Conservation (phyloP, 352 stramenopile genomes). For the Aphanomyces euteiches region DNA sequence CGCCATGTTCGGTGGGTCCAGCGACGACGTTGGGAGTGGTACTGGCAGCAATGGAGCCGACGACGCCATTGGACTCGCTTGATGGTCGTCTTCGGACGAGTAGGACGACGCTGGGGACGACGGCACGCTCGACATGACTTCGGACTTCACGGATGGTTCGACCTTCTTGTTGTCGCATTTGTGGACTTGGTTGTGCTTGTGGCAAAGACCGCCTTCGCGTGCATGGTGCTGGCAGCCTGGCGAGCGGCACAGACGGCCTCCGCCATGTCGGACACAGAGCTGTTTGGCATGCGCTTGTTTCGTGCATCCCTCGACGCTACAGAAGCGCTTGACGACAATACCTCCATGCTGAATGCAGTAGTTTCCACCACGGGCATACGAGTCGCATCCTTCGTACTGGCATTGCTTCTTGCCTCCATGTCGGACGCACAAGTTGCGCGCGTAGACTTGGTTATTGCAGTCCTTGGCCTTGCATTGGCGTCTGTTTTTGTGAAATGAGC, state of each 20-base stretch:
- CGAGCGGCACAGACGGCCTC: slow-evolving; percentile 18
- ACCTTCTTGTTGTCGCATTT: background rate
- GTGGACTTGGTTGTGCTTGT: slow-evolving; percentile 24
- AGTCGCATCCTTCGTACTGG: slow-evolving; percentile 63
- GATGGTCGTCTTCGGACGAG: background rate
- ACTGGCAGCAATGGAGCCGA: too few relatives aligned
- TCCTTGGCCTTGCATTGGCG: slow-evolving; percentile 14
- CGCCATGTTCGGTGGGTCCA: background rate
- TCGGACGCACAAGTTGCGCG: slow-evolving; percentile 66
- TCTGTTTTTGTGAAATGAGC: slow-evolving; percentile 28
- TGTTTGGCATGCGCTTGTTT: slow-evolving; percentile 28
- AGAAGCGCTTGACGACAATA: slow-evolving; percentile 23
- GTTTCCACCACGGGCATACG: slow-evolving; percentile 32
- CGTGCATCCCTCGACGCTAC: slow-evolving; percentile 20
- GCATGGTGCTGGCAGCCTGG: slow-evolving; percentile 27
- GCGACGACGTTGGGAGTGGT: background rate
- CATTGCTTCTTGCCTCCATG: slow-evolving; percentile 86
- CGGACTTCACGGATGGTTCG: background rate
- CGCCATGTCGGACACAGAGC: slow-evolving; percentile 26
- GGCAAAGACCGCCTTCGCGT: slow-evolving; percentile 20
- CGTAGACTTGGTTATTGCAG: slow-evolving; percentile 31
- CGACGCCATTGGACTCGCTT: background rate
- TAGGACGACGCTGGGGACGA: background rate
- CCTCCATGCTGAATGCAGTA: slow-evolving; percentile 29
- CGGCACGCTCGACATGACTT: background rate